These are phyloP conservation scores for Thoreauomyces humboldtii DNA, from an alignment of 192 early-diverging fungal species.

Conservation along the genomic window DNA sequence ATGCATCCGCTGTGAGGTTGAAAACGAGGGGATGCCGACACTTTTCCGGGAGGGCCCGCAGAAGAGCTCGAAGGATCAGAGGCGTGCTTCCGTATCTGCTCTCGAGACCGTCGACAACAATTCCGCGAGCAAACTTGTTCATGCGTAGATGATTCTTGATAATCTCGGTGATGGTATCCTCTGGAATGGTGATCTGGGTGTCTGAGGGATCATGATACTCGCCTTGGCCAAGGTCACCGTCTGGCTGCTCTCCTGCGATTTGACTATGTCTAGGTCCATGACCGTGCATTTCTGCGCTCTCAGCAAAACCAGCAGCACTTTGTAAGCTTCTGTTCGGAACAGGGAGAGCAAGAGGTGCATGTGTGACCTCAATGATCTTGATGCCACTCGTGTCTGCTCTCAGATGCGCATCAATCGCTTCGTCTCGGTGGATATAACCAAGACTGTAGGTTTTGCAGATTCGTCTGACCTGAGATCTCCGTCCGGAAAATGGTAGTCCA, in stretches of 20 bases:
- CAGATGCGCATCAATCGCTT: conserved; percentile 38
- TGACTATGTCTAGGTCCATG: background rate
- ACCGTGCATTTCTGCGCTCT: background rate
- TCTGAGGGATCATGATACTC: conserved; percentile 28
- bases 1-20: conserved; percentile 38
- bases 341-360: background rate
- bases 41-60: conserved; percentile 37
- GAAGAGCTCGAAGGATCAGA: conserved; percentile 35
- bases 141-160: conserved; percentile 32
- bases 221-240: background rate
- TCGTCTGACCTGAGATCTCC: conserved; percentile 40
- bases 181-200: conserved; percentile 29
- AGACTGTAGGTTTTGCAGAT: conserved; percentile 34
- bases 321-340: background rate
- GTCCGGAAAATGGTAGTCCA: conserved; percentile 56
- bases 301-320: background rate
- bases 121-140: conserved; percentile 40
- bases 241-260: background rate
- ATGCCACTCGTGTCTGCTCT: background rate
- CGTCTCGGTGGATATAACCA: conserved; percentile 45
- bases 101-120: conserved; percentile 59
- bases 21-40: conserved; percentile 34
- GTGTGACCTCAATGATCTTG: background rate
- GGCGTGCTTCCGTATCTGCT: conserved; percentile 40
- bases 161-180: conserved; percentile 44